These are phyloP conservation scores for Lasiosphaeria hispida DNA, from an alignment of 495 filamentous ascomycete genomes.

Conservation along the genomic window DNA sequence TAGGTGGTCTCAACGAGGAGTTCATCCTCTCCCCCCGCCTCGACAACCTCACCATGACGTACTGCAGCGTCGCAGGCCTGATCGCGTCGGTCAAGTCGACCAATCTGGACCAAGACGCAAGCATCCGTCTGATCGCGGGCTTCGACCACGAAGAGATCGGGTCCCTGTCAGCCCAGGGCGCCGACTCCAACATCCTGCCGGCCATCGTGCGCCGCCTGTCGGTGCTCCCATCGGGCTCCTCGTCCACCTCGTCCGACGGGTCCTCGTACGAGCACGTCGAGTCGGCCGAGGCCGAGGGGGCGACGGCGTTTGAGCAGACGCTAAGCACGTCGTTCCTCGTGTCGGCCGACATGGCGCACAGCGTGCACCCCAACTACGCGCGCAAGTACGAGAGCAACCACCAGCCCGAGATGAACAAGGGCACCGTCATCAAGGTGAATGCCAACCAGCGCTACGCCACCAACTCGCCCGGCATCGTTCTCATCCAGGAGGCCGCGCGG, in stretches of 20 bases:
- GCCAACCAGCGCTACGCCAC: conserved; percentile 95
- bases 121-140: conserved; percentile 83
- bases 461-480: conserved; percentile 90
- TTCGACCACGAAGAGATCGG: conserved; percentile 99
- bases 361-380: conserved; percentile 89
- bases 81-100: conserved; percentile 69
- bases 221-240: conserved; percentile 58
- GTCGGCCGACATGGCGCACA: conserved; percentile 97
- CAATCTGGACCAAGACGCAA: conserved; percentile 68
- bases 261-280: conserved; percentile 50
- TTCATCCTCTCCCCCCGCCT: conserved; percentile 90
- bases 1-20: conserved; percentile 89
- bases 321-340: conserved; percentile 89
- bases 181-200: conserved; percentile 87
- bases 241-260: conserved; percentile 34
- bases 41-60: conserved; percentile 94
- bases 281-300: conserved; percentile 43
- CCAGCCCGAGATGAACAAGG: conserved; percentile 92
- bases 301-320: conserved; percentile 91
- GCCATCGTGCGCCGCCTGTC: conserved; percentile 85
- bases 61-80: conserved; percentile 77
- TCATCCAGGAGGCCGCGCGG: conserved; percentile 82
- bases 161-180: conserved; percentile 85
- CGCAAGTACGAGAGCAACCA: conserved; percentile 89
- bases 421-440: conserved; percentile 95